Conservation (phyloP, 805 yeast genomes). For the Candida orba region DNA sequence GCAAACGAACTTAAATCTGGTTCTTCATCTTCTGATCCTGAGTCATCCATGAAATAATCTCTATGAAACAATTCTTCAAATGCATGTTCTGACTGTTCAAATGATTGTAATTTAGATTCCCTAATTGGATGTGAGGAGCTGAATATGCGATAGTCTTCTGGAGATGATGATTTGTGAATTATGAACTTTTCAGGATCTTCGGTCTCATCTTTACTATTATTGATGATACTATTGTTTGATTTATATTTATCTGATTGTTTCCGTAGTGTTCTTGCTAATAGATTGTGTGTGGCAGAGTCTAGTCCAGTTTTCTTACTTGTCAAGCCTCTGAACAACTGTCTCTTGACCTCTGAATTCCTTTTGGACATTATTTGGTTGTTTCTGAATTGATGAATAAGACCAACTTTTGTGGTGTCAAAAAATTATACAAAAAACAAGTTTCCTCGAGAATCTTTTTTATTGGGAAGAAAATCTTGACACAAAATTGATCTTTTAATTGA, state of each 20-base stretch:
- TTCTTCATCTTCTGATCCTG: conserved; percentile 23
- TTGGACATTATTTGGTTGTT: conserved; percentile 6
- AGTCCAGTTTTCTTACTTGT: conserved; percentile 7
- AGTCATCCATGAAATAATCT: conserved; percentile 16
- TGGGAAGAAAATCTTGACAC: no score
- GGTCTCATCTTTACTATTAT: background rate
- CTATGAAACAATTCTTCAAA: conserved; percentile 19
- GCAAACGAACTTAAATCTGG: conserved; percentile 20
- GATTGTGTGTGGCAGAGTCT: conserved; percentile 16
- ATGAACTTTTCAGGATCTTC: conserved; percentile 13
- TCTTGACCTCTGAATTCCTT: conserved; percentile 15
- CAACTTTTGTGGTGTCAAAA: no score
- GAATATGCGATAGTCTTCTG: conserved; percentile 21
- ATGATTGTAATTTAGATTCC: conserved; percentile 20
- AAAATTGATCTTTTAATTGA: no score
- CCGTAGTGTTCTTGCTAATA: conserved; percentile 21
- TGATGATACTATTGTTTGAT: background rate
- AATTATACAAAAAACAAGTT: no score
- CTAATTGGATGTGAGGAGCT: conserved; percentile 18
- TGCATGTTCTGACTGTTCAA: conserved; percentile 20
- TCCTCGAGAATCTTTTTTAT: no score
- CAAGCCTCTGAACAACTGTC: conserved; percentile 21
- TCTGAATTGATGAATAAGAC: background rate
- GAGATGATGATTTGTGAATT: conserved; percentile 22
- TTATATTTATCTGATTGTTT: conserved; percentile 22